These are phyloP conservation scores for Aaosphaeria arxii DNA, from an alignment of 2,329 filamentous ascomycete species.

Conservation along the genomic window DNA sequence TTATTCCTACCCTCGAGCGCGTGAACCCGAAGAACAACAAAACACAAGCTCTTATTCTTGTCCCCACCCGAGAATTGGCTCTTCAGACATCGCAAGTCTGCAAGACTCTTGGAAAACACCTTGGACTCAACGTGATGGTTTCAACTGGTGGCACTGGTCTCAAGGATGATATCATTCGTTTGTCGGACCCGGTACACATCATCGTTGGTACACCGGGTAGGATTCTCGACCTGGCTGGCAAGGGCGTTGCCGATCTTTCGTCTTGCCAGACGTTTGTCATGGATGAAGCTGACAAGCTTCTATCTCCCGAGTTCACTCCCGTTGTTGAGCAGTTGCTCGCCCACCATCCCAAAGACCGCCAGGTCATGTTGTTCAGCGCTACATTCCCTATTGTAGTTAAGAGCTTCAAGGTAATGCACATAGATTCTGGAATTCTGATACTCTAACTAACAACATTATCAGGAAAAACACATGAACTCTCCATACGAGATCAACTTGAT, in stretches of 20 bases:
- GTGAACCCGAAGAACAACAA: conserved; percentile 97
- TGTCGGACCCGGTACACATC: conserved; percentile 93
- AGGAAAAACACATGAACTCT: conserved; percentile 93
- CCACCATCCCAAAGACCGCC: conserved; percentile 94
- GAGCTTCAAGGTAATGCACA: conserved; percentile 66
- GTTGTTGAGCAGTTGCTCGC: conserved; percentile 94
- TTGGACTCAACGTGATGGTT: conserved; percentile 98
- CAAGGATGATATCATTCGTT: conserved; percentile 92
- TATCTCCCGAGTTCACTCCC: conserved; percentile 94
- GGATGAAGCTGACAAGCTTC: conserved; percentile 97
- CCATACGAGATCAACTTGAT: conserved; percentile 99
- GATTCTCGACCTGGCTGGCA: conserved; percentile 93
- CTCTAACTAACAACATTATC: conserved; percentile 6
- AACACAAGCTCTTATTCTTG: conserved; percentile 93
- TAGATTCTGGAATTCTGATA: not conserved
- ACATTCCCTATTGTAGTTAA: conserved; percentile 98
- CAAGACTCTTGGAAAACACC: conserved; percentile 96
- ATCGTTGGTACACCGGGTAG: conserved; percentile 95
- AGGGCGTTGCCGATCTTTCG: conserved; percentile 92
- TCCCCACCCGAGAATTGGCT: conserved; percentile 93
- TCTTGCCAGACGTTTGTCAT: conserved; percentile 98
- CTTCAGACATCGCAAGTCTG: conserved; percentile 99
- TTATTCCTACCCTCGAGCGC: conserved; percentile 90
- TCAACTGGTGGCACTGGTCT: conserved; percentile 94
- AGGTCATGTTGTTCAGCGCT: conserved; percentile 99